These are phyloP conservation scores for Aureobasidium musti DNA, from an alignment of 2,329 filamentous ascomycete genomes.

Conservation along the genomic window DNA sequence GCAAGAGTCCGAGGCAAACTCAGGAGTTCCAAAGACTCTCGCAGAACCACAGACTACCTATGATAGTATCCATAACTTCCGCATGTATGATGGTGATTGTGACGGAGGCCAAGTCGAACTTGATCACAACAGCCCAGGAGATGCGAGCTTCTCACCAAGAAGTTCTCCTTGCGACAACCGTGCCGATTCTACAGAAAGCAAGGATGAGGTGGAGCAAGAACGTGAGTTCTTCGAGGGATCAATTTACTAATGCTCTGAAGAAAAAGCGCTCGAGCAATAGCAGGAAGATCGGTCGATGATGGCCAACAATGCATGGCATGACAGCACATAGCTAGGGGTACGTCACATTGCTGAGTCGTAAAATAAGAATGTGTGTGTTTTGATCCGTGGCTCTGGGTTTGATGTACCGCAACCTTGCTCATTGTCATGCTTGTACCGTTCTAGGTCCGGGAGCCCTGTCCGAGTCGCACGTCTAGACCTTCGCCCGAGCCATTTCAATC, in stretches of 20 bases:
- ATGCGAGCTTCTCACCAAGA: background rate
- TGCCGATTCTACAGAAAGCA: background rate
- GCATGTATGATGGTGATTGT: background rate
- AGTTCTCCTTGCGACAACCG: conserved; percentile 13
- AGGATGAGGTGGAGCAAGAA: background rate
- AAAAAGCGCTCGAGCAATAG: background rate
- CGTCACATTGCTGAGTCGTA: conserved; percentile 17
- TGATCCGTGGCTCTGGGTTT: conserved; percentile 23
- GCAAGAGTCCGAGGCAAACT: too few relatives aligned
- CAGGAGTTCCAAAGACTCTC: background rate
- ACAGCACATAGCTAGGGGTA: conserved; percentile 12
- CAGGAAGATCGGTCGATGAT: background rate
- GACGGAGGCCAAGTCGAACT: background rate
- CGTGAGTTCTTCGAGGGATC: background rate
- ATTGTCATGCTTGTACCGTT: background rate
- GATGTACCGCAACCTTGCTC: background rate
- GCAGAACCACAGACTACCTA: background rate
- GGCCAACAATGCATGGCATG: conserved; percentile 3
- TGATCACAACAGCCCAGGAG: background rate
- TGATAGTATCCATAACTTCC: conserved; percentile 1
- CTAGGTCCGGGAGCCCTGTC: background rate
- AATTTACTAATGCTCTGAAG: background rate
- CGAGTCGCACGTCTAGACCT: background rate
- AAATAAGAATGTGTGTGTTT: conserved; percentile 11
- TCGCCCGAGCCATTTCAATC: too few relatives aligned